Percentiles rank a stretch among this genome's conserved stretches.
These are phyloP conservation scores for Xylariales sp. DNA, from an alignment of 2,329 filamentous ascomycete species.

Conservation along the genomic window DNA sequence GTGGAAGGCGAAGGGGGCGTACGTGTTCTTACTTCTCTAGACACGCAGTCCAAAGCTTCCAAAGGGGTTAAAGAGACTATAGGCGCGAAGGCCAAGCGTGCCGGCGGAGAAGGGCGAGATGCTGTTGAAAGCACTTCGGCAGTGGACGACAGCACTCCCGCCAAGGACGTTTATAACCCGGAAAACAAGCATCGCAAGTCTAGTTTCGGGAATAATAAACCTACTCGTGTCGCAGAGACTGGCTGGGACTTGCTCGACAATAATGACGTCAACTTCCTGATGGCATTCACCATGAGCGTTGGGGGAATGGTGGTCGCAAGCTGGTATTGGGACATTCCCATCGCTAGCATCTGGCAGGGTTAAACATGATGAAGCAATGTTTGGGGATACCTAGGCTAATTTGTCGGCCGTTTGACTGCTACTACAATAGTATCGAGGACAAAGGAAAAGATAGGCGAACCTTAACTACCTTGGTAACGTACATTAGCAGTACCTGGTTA, in stretches of 20 bases:
- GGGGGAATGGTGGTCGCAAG: constrained; percentile 76
- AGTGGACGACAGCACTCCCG: constrained; percentile 52
- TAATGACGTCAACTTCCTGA: constrained; percentile 93
- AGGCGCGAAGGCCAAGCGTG: constrained; percentile 55
- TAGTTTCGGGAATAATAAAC: constrained; percentile 66
- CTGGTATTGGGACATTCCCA: constrained; percentile 69
- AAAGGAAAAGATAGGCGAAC: background rate
- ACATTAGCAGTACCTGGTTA: constrained; percentile 3
- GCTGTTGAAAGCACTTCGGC: constrained; percentile 54
- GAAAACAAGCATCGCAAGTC: constrained; percentile 62
- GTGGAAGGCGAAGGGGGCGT: constrained; percentile 85
- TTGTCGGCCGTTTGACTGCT: background rate
- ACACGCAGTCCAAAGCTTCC: constrained; percentile 42
- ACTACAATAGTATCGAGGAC: background rate
- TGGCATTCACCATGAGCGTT: constrained; percentile 85
- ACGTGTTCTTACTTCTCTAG: constrained; percentile 62
- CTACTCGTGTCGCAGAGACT: constrained; percentile 73
- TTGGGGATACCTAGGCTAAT: background rate
- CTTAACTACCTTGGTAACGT: background rate
- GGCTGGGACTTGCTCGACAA: constrained; percentile 86
- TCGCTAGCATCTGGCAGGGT: constrained; percentile 56
- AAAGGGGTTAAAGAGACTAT: constrained; percentile 51
- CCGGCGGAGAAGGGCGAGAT: constrained; percentile 58
- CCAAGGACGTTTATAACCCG: constrained; percentile 60
- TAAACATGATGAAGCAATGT: constrained; percentile 13